Evolutionary conservation across 1,139 yeast species (phyloP), one percentile per base, ranked within the genome.

Genomic region (Nakaseomyces bracarensis): DNA sequence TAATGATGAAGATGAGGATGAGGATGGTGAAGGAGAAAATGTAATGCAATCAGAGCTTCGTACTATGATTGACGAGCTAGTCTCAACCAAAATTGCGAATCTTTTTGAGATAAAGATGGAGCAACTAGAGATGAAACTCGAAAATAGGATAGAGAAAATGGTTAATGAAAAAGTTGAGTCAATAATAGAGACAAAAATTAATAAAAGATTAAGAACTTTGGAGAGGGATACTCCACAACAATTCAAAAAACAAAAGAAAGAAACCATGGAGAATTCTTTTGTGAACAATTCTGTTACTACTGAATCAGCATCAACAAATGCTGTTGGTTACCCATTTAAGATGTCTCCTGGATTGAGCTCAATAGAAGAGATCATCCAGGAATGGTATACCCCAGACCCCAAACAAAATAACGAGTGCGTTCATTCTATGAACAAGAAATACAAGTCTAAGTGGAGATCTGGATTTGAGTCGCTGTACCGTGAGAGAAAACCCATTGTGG

Each of bases 381-480:
- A 59, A 45, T 59, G 63, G 63, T 59, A 58, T 39, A 55, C 61
- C 3, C 64, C 64, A 13, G 57, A 57, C 39, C 57, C 60, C 2
- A 40, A 48, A 2, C 43, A 48, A 47, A 41, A 43, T 16, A 49
- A 53, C 30, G 51, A 57, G 40, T 58, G 61, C 38, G 53, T 59
- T 2, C 63, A 58, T 41, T 50, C 59, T 2, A 55, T 59, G 62
- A 58, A 59, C 43, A 55, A 55, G 36, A 46, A 45, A 20, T 46
- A 49, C 25, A 56, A 54, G 21, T 55, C 52, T 30, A 40, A 47
- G 3, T 59, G 64, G 64, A 53, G 63, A 42, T 15, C 39, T 5
- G 46, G 44, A 9, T 47, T 47, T 30, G 52, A 52, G 31, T 11
- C 45, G 4, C 40, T 57, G 10, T 59, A 58, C 46, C 52, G 49